Percentiles rank a stretch among this genome's conserved stretches.
Evolutionary conservation across 2,329 filamentous ascomycete species (phyloP).

Genomic region (Fonsecaea nubica): DNA sequence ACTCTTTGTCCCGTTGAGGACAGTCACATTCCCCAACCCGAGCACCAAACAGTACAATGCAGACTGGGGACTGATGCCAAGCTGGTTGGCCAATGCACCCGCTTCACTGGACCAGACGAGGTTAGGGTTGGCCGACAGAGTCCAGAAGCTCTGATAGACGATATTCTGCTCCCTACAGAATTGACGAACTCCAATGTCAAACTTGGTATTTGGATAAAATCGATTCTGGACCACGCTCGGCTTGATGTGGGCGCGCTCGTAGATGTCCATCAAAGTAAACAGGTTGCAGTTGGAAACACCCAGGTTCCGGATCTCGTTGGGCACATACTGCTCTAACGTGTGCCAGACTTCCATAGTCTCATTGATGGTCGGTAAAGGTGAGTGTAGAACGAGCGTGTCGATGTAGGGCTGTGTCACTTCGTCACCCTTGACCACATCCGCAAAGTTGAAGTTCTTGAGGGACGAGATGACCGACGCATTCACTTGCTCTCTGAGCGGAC

Average conservation of each 20-base stretch:
- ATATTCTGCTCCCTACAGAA: conserved; percentile 62
- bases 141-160: conserved; percentile 67
- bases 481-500: conserved; percentile 69
- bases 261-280: conserved; percentile 54
- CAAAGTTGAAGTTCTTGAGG: conserved; percentile 57
- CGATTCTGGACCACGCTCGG: conserved; percentile 77
- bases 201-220: conserved; percentile 66
- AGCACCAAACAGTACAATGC: conserved; percentile 65
- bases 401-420: conserved; percentile 57
- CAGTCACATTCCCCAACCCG: conserved; percentile 56
- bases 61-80: conserved; percentile 52
- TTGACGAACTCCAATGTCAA: conserved; percentile 65
- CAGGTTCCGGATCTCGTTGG: conserved; percentile 67
- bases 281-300: conserved; percentile 79
- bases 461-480: conserved; percentile 71
- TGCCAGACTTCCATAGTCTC: conserved; percentile 70
- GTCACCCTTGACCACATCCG: conserved; percentile 39
- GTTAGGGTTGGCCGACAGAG: conserved; percentile 63
- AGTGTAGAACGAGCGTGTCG: conserved; percentile 66
- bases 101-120: conserved; percentile 59
- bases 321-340: conserved; percentile 70
- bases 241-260: conserved; percentile 53
- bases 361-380: conserved; percentile 57
- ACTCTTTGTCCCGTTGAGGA: conserved; percentile 65
- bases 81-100: conserved; percentile 54